A percentile compares a stretch with the other conserved stretches of the same genome.
Evolutionary conservation across 2,329 filamentous ascomycete genomes (phyloP).

Genomic region (Colletotrichum cordylinicola): DNA sequence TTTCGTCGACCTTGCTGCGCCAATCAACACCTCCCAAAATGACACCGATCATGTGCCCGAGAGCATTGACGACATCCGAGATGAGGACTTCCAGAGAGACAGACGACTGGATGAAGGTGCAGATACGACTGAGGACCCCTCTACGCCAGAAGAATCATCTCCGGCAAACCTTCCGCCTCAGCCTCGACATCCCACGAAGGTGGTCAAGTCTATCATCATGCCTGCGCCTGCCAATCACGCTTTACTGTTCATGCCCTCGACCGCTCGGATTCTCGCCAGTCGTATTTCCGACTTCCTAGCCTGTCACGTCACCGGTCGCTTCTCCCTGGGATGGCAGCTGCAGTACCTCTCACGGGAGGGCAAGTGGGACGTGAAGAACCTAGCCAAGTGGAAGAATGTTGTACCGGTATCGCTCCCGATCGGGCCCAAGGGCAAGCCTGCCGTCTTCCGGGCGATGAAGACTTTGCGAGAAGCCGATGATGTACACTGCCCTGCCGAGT

Average conservation of each 20-base stretch:
- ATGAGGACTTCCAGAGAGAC: conserved; percentile 41
- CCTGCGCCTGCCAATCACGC: conserved; percentile 83
- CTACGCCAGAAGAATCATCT: conserved; percentile 50
- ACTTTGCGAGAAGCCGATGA: conserved; percentile 91
- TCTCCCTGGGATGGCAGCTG: conserved; percentile 89
- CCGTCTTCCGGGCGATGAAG: conserved; percentile 86
- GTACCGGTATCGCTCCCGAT: conserved; percentile 80
- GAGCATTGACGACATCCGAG: conserved; percentile 42
- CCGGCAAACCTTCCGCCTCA: conserved; percentile 48
- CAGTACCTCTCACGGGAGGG: conserved; percentile 87
- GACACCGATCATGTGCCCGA: conserved; percentile 37
- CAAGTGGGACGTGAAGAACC: conserved; percentile 98
- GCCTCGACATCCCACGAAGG: conserved; percentile 51
- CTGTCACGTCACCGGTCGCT: conserved; percentile 74
- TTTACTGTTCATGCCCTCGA: conserved; percentile 79
- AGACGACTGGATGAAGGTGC: conserved; percentile 28
- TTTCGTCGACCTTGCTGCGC: conserved; percentile 55
- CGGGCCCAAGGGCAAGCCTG: conserved; percentile 50
- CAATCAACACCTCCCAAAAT: conserved; percentile 42
- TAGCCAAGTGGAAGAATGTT: conserved; percentile 88
- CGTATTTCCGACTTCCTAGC: conserved; percentile 84
- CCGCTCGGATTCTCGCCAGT: conserved; percentile 78
- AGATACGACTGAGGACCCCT: conserved; percentile 50
- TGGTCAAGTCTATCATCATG: conserved; percentile 73
- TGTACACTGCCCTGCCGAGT: conserved; percentile 75